These are phyloP conservation scores for Aureobasidium sp. DNA, from an alignment of 2,329 filamentous ascomycete genomes.

Conservation along the genomic window DNA sequence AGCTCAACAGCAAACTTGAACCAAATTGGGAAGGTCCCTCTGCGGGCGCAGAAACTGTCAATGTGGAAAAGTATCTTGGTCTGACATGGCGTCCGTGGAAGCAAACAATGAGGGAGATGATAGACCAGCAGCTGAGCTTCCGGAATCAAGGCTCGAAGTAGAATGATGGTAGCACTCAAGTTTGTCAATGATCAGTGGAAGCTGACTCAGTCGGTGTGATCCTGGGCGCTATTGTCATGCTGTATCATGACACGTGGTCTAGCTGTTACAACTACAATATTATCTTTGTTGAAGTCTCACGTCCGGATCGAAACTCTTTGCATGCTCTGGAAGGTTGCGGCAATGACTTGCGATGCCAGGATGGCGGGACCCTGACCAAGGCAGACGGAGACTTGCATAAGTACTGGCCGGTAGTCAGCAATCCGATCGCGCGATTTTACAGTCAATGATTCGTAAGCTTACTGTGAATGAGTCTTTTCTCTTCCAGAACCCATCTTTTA, in stretches of 20 bases:
- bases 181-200: not conserved
- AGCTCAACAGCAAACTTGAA: constrained; percentile 23
- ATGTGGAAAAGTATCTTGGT: constrained; percentile 2
- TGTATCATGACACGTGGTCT: no score
- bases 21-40: not conserved
- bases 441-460: not conserved
- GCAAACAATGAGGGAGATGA: not conserved
- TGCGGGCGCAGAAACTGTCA: not conserved
- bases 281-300: not conserved
- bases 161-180: not conserved
- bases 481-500: constrained; percentile 14
- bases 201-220: no score
- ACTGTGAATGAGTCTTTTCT: constrained; percentile 10
- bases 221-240: no score
- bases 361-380: constrained; percentile 10
- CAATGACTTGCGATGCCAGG: constrained; percentile 6
- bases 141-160: not conserved
- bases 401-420: not conserved
- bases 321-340: constrained; percentile 11
- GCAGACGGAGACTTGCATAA: constrained; percentile 7
- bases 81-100: constrained; percentile 2
- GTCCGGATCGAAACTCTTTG: not conserved
- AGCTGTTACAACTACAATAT: no score
- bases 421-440: not conserved
- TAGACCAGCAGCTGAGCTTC: constrained; percentile 15